Percentiles rank a stretch among this genome's conserved stretches.
phyloP scores from a whole-genome alignment of 1,284 basidiomycete species.

The Trichosporon coremiiforme region DNA sequence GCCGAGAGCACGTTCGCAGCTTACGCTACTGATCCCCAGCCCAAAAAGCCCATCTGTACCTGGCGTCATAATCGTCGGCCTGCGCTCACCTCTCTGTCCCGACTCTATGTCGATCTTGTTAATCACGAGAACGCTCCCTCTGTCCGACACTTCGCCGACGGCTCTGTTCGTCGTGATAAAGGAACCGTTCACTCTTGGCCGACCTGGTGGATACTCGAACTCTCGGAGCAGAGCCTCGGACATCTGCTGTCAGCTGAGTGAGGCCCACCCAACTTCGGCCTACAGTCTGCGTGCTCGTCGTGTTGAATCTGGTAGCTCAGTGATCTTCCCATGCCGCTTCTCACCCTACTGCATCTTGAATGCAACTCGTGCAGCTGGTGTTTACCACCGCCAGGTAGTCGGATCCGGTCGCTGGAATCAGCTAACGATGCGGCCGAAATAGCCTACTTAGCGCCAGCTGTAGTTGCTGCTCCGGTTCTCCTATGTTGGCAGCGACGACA shows the following conservation, averaged over 20 bases:
- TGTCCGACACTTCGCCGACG: neutral
- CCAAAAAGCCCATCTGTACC: conserved; percentile 45
- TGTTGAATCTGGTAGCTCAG: conserved; percentile 21
- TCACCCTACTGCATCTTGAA: neutral
- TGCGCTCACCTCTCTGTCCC: neutral
- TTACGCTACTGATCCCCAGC: conserved; percentile 48
- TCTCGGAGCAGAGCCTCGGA: neutral
- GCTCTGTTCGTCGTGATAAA: neutral
- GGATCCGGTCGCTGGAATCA: conserved; percentile 23
- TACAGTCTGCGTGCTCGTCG: neutral
- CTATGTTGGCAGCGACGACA: conserved; percentile 40
- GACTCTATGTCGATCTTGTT: neutral
- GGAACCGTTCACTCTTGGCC: neutral
- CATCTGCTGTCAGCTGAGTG: neutral
- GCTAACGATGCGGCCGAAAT: no score
- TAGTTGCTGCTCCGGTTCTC: conserved; percentile 39
- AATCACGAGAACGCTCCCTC: neutral
- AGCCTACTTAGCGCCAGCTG: conserved; percentile 50
- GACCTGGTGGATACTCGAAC: neutral
- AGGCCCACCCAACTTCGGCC: neutral
- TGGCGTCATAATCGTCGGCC: neutral
- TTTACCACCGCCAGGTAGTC: neutral
- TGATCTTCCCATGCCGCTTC: neutral
- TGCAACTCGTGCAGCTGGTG: neutral
- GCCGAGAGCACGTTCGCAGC: no score